Base-by-base conservation (phyloP, 192 early-diverging fungal species). In the Chytriomyces hyalinus region DNA sequence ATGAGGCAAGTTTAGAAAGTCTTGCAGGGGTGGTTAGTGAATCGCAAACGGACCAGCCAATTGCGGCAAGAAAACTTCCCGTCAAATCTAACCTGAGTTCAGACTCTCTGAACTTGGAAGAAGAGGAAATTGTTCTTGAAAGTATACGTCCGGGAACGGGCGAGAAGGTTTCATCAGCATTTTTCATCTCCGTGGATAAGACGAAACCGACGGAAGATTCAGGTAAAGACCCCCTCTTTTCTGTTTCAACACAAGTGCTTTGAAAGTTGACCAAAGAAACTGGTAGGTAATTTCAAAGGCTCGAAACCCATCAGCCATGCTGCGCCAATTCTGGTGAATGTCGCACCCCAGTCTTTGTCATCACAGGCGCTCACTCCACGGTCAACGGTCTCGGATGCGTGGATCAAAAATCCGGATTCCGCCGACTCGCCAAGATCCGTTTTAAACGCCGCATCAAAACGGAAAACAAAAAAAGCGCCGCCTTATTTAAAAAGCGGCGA, bases 121-220 rank as follows among this genome's bases (percentile, higher is more conserved):
- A 66, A 44, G 73, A 51, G n/a, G 73, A 75, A 28, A 75, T 64
- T 50, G 73, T 65, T 6, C 36, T 75, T 10, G 73, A 75, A n/a
- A 51, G 26, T 66, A 36, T 36, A 26, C 64, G 50, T 13, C 53
- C 53, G 53, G 53, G 53, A 51, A 11, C 43, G 24, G 64, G 26
- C 44, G 50, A 8, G 6, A 45, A 28, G 9, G 10, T 46, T 45
- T 64, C 73, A 6, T 17, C 73, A 4, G 73, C 73, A 6, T 75
- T 75, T 43, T 75, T 75, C n/a, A 75, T 75, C 24, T 61, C 73
- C 4, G 22, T 75, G 13, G 73, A 65, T 46, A 63, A 63, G 36
- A 57, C 57, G 26, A 43, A 63, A 44, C 36, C 17, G 51, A 49
- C 22, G 50, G 26, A 9, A 15, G 45, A 22, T 46, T 64, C 62